phyloP scores from a whole-genome alignment of 768 basidiomycete species.

The Gloeopeniophorella convolvens region DNA sequence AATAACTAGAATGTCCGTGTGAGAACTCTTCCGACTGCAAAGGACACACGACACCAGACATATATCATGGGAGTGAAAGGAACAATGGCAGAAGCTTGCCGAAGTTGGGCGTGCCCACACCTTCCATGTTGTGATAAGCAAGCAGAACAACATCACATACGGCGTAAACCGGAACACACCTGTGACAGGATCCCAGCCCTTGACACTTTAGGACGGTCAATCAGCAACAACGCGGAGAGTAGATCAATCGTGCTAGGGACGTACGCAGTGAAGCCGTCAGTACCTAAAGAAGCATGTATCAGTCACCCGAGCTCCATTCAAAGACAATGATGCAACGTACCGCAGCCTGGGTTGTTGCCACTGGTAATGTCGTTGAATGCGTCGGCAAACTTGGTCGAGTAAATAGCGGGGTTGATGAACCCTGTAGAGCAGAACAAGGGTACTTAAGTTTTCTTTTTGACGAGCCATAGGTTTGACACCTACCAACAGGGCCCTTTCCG shows the following conservation, averaged over 20 bases:
- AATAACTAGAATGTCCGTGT: too few species aligned
- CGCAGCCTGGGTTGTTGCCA: constrained; percentile 23
- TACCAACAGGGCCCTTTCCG: constrained; percentile 31
- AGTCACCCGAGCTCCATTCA: background rate
- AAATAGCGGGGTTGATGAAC: constrained; percentile 54
- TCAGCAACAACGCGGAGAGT: background rate
- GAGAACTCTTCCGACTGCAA: too few species aligned
- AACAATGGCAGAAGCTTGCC: constrained; percentile 23
- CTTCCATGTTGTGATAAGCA: background rate
- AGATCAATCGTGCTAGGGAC: background rate
- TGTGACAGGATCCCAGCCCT: constrained; percentile 26
- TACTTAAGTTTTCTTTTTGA: too few species aligned
- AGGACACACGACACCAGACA: too few species aligned
- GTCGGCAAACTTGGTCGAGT: constrained; percentile 16
- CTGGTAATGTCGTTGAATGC: constrained; percentile 26
- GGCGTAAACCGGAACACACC: constrained; percentile 4
- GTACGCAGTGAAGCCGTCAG: constrained; percentile 24
- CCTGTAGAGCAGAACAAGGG: constrained; percentile 3
- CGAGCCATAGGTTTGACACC: background rate
- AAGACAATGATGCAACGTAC: constrained; percentile 6
- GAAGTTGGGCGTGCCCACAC: constrained; percentile 27
- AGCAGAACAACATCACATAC: too few species aligned
- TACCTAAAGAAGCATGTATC: constrained; percentile 6
- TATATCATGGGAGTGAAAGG: constrained; percentile 25
- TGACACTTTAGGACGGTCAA: constrained; percentile 9